Evolutionary conservation across 495 filamentous ascomycete species (phyloP).

Genomic region (Hypomontagnella submonticulosa): DNA sequence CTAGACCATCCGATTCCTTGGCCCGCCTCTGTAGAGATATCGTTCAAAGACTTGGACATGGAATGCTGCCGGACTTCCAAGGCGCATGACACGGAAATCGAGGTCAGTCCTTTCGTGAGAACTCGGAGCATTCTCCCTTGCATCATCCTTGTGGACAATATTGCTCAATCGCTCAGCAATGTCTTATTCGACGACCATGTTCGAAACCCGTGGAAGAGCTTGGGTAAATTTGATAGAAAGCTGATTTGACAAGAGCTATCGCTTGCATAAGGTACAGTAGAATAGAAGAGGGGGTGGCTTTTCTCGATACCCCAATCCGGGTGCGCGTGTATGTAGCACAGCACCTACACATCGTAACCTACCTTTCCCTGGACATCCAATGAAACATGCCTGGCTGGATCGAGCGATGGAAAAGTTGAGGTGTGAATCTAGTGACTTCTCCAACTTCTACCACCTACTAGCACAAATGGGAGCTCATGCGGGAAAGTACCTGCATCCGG

Average conservation of each 20-base stretch:
- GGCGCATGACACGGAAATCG: conserved; percentile 2
- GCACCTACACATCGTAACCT: neutral
- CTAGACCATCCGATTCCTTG: conserved; percentile 28
- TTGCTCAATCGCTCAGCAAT: conserved; percentile 22
- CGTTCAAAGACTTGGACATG: conserved; percentile 1
- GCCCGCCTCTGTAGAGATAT: conserved; percentile 8
- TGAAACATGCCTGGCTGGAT: conserved; percentile 11
- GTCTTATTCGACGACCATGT: conserved; percentile 24
- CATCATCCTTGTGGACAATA: conserved; percentile 22
- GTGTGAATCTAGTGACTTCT: conserved; percentile 34
- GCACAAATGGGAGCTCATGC: conserved; percentile 30
- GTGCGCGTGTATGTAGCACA: conserved; percentile 19
- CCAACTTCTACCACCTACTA: conserved; percentile 35
- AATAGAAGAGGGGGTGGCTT: conserved; percentile 19
- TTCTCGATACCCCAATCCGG: conserved; percentile 25
- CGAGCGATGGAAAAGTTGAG: conserved; percentile 15
- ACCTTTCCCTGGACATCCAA: conserved; percentile 14
- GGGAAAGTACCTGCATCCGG: conserved; percentile 37
- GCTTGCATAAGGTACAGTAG: conserved; percentile 22
- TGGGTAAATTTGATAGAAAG: conserved; percentile 27
- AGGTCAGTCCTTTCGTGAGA: conserved; percentile 6
- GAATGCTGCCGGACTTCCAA: conserved; percentile 8
- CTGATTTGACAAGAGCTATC: conserved; percentile 25
- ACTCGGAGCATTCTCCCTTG: conserved; percentile 20
- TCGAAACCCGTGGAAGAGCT: conserved; percentile 37